These are phyloP conservation scores for Gloeostereum incarnatum DNA, from an alignment of 768 basidiomycete genomes.

Conservation along the genomic window DNA sequence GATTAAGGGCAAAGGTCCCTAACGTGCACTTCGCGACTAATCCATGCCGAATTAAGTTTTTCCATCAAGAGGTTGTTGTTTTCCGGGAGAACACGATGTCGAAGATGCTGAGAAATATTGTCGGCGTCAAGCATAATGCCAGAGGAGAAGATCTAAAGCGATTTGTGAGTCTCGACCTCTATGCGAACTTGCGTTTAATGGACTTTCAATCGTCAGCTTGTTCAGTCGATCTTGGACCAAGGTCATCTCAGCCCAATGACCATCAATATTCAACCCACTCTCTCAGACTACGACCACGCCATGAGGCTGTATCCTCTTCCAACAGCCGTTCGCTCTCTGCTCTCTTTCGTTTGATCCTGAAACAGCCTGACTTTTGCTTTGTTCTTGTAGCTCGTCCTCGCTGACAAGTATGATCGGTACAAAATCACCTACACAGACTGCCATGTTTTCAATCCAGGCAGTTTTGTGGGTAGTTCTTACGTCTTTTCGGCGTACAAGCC, in stretches of 20 bases:
- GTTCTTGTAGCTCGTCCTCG: slow-evolving; percentile 66
- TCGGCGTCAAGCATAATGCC: slow-evolving; percentile 78
- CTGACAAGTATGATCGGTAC: slow-evolving; percentile 94
- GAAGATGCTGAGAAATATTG: slow-evolving; percentile 84
- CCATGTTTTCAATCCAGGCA: slow-evolving; percentile 97
- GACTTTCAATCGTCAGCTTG: slow-evolving; percentile 45
- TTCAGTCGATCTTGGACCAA: slow-evolving; percentile 95
- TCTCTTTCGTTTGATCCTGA: slow-evolving; percentile 1
- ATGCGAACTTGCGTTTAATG: background rate
- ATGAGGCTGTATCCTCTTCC: slow-evolving; percentile 92
- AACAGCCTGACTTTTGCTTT: too few species aligned
- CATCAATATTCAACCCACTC: slow-evolving; percentile 72
- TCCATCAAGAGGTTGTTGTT: slow-evolving; percentile 91
- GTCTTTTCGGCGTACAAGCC: slow-evolving; percentile 90
- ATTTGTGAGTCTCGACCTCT: slow-evolving; percentile 50
- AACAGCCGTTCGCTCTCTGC: slow-evolving; percentile 55
- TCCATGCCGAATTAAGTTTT: slow-evolving; percentile 92
- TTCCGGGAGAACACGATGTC: slow-evolving; percentile 93
- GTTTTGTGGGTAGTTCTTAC: slow-evolving; percentile 76
- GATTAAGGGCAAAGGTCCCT: slow-evolving; percentile 65
- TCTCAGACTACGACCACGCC: slow-evolving; percentile 88
- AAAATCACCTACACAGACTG: slow-evolving; percentile 97
- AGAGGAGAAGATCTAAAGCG: slow-evolving; percentile 76
- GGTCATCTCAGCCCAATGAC: slow-evolving; percentile 88
- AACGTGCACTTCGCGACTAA: slow-evolving; percentile 81